Base-by-base conservation (phyloP, 2,329 filamentous ascomycete species). In the Eurotiales sp. region DNA sequence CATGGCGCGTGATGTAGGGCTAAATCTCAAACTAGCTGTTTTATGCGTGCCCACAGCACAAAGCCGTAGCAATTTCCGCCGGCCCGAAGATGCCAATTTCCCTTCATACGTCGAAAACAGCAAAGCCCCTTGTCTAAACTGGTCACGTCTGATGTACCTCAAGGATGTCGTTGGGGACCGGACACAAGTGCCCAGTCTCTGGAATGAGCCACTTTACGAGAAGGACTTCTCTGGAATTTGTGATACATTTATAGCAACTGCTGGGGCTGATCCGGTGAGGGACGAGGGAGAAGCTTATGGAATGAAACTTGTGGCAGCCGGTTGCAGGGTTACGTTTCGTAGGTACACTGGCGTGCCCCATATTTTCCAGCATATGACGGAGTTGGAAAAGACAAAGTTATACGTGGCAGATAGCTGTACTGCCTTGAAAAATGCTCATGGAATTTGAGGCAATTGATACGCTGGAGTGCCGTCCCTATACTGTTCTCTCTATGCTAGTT, bases 281-380 rank as follows among this genome's bases (percentile, higher is more conserved):
- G 69, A 72, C 42, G 70, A 73, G 57, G 70, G 68, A 10, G 69
- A 69, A 52, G 62, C 59, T 8, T 72, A 72, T 56, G 69, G 62
- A 3, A 63, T 55, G 15, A 72, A 69, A 46, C 55, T 73, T 54
- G 60, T 62, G 48, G 62, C 59, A 40, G 67, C 67, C 11, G 68
- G 67, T 3, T 63, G 61, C 46, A 54, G 58, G 44, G 68, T 66
- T 30, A 62, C 69, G 30, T n/a, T 65, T 25, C 59, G 61, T 32
- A 61, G 63, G 19, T 61, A 63, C 44, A 48, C 50, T 25, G 64
- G 67, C 8, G 65, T 58, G 11, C 64, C 68, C 2, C 69, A 70
- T 56, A 59, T 59, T 1, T 62, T 69, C 30, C 29, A 54, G 22
- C 22, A 17, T 14, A 42, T 70, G 30, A 65, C 67, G 51, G 66